Percentiles rank a stretch among this genome's conserved stretches.
Evolutionary conservation across 2,329 filamentous ascomycete genomes (phyloP).

Genomic region (Aspergillus sp.): DNA sequence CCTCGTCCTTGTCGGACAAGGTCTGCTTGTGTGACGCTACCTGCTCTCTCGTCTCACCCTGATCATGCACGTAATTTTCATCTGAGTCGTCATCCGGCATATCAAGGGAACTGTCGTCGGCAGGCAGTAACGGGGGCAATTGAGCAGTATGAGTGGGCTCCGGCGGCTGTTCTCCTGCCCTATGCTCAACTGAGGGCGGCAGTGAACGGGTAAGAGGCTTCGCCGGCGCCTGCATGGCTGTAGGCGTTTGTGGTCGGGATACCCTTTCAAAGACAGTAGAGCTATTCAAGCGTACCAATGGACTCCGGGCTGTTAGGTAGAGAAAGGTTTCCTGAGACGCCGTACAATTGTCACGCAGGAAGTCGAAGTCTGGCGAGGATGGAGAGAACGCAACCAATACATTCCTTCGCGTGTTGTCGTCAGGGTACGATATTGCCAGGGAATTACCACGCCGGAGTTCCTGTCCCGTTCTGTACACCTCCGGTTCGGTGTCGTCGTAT

Average conservation of each 20-base stretch:
- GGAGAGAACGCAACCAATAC: slow-evolving; percentile 25
- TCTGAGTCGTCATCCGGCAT: too few relatives aligned
- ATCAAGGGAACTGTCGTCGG: too few relatives aligned
- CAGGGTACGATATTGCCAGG: slow-evolving; percentile 23
- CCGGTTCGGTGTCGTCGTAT: slow-evolving; percentile 23
- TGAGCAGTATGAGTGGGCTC: too few relatives aligned
- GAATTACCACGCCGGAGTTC: slow-evolving; percentile 17
- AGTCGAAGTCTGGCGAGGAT: slow-evolving; percentile 16
- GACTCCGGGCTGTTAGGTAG: slow-evolving; percentile 14
- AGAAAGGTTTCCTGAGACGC: slow-evolving; percentile 10
- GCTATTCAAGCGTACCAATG: slow-evolving; percentile 8
- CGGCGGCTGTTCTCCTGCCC: not conserved
- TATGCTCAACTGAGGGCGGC: not conserved
- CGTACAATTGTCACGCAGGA: slow-evolving; percentile 10
- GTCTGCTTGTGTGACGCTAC: too few relatives aligned
- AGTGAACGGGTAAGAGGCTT: not conserved
- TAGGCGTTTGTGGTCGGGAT: not conserved
- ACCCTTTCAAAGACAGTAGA: not conserved
- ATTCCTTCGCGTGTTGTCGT: slow-evolving; percentile 1
- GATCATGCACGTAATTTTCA: too few relatives aligned
- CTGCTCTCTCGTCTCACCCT: too few relatives aligned
- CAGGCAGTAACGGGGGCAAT: too few relatives aligned
- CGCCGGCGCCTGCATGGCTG: not conserved
- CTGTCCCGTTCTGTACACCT: slow-evolving; percentile 19
- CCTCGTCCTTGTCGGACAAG: too few relatives aligned